These are phyloP conservation scores for Pulveroboletus sp. DNA, from an alignment of 768 basidiomycete species.

Conservation along the genomic window DNA sequence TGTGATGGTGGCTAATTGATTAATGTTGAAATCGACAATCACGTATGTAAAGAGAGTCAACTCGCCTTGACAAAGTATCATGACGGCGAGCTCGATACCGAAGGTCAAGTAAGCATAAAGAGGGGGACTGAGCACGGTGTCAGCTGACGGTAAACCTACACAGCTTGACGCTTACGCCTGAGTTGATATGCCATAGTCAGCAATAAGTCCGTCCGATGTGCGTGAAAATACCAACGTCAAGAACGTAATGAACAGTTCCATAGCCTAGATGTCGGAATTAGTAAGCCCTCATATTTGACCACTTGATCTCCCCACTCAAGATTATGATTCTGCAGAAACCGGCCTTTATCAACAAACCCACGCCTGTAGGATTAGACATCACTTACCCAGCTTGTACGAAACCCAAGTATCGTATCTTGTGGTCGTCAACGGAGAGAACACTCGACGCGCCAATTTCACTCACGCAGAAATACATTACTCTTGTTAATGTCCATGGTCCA, in stretches of 20 bases:
- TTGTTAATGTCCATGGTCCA: slow-evolving; percentile 9
- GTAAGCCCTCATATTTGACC: too few relatives aligned
- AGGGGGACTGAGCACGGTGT: neutral
- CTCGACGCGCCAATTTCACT: neutral
- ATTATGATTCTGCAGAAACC: neutral
- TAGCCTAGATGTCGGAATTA: too few relatives aligned
- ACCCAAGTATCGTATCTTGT: slow-evolving; percentile 13
- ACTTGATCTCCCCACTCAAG: slow-evolving; percentile 6
- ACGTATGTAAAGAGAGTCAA: neutral
- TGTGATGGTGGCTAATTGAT: slow-evolving; percentile 10
- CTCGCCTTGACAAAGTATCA: slow-evolving; percentile 18
- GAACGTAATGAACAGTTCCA: too few relatives aligned
- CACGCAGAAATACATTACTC: slow-evolving; percentile 9
- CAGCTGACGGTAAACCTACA: neutral
- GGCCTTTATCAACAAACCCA: neutral
- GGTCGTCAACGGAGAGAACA: neutral
- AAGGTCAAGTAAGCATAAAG: neutral
- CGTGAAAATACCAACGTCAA: neutral
- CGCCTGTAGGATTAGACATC: neutral
- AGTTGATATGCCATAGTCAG: neutral
- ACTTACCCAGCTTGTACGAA: slow-evolving; percentile 6
- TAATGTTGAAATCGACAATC: neutral
- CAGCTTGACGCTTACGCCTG: slow-evolving; percentile 6
- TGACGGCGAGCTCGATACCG: neutral
- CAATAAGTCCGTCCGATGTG: neutral